Conservation (phyloP, 805 yeast species). For the Pichia ethanolica region DNA sequence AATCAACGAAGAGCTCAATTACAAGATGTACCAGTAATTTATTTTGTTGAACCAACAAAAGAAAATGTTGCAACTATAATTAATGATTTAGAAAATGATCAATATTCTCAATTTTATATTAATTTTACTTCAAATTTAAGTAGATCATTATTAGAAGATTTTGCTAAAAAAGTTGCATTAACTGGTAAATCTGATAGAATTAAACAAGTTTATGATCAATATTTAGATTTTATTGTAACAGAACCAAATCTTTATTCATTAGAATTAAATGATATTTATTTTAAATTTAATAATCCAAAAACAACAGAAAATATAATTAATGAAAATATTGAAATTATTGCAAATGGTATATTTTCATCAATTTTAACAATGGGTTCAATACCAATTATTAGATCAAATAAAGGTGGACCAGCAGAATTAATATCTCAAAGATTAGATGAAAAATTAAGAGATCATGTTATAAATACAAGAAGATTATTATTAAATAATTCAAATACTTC, state of each 20-base stretch:
- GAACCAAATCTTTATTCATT: conserved; percentile 87
- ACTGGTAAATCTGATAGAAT: conserved; percentile 65
- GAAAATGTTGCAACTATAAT: conserved; percentile 66
- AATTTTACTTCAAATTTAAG: conserved; percentile 79
- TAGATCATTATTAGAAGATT: conserved; percentile 76
- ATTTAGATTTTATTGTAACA: conserved; percentile 83
- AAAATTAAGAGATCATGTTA: conserved; percentile 76
- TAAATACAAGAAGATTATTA: conserved; percentile 47
- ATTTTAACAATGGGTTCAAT: conserved; percentile 70
- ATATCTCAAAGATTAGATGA: conserved; percentile 83
- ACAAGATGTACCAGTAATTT: conserved; percentile 91
- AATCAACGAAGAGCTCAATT: conserved; percentile 68
- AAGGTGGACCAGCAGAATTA: conserved; percentile 93
- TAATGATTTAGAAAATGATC: conserved; percentile 64
- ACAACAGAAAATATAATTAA: conserved; percentile 74
- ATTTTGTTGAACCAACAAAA: conserved; percentile 81
- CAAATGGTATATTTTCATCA: conserved; percentile 73
- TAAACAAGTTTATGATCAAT: conserved; percentile 90
- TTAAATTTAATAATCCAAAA: conserved; percentile 59
- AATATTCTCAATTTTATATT: conserved; percentile 72
- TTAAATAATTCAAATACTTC: conserved; percentile 1
- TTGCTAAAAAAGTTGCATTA: conserved; percentile 74
- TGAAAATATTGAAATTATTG: conserved; percentile 56
- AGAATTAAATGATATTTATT: conserved; percentile 59
- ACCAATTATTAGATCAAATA: conserved; percentile 86